Evolutionary conservation across 768 basidiomycete species (phyloP).

Genomic region (Mycena latifolia): DNA sequence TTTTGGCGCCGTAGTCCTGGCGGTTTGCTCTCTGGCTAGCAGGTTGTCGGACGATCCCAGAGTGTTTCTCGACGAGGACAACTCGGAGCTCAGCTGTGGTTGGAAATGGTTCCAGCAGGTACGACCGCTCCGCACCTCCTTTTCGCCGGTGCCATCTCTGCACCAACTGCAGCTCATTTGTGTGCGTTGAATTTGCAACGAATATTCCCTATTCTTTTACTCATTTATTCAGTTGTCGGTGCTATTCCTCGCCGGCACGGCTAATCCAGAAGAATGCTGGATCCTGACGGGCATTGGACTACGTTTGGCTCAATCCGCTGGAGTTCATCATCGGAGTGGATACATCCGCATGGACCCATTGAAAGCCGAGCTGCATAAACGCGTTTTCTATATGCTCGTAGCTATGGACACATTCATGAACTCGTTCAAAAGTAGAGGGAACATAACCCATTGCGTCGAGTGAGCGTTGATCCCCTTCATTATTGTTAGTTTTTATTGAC

Average conservation of each 20-base stretch:
- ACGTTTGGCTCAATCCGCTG: constrained; percentile 70
- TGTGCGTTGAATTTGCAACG: no score
- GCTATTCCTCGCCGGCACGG: constrained; percentile 44
- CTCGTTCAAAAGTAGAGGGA: constrained; percentile 70
- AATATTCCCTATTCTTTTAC: no score
- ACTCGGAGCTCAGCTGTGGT: constrained; percentile 60
- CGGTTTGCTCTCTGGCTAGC: constrained; percentile 73
- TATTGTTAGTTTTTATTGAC: neutral
- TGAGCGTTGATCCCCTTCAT: constrained; percentile 46
- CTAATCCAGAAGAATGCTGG: constrained; percentile 63
- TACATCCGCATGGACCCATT: constrained; percentile 39
- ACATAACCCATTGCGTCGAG: constrained; percentile 77
- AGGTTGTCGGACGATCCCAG: constrained; percentile 68
- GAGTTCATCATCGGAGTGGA: constrained; percentile 64
- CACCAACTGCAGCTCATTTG: no score
- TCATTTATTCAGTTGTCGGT: constrained; percentile 40
- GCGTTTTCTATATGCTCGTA: constrained; percentile 62
- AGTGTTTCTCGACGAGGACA: constrained; percentile 49
- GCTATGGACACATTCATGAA: constrained; percentile 49
- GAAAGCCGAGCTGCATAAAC: constrained; percentile 73
- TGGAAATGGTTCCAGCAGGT: constrained; percentile 76
- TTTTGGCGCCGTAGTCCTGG: constrained; percentile 71
- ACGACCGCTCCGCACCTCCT: constrained; percentile 65
- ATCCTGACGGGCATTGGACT: constrained; percentile 68
- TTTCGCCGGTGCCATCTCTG: no score